A percentile compares a stretch with the other conserved stretches of the same genome.
Conservation (phyloP, 164 flowering plant species). For the Warburgia ugandensis region DNA sequence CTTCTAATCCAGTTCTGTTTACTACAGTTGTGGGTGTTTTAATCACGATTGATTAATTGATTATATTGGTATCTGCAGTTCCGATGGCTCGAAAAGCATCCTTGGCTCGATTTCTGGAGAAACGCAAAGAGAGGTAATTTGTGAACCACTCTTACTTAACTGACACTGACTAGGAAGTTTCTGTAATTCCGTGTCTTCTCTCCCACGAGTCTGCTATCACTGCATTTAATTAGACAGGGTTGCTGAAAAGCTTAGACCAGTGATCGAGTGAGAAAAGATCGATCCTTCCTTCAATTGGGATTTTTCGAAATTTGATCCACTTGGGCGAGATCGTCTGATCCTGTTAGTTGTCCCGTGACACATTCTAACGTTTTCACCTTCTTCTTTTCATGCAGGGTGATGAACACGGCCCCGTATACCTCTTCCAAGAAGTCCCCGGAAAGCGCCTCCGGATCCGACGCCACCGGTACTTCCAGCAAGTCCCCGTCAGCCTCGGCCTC, state of each 20-base stretch:
- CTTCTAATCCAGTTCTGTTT: no score
- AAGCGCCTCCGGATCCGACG: slow-evolving; percentile 1
- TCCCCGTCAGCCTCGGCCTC: not conserved
- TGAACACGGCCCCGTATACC: slow-evolving; percentile 7
- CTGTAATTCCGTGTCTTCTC: not conserved
- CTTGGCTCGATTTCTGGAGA: slow-evolving; percentile 79
- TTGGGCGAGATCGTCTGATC: not conserved
- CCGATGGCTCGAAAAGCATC: slow-evolving; percentile 93
- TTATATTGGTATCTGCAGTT: slow-evolving; percentile 29
- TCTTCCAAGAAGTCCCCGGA: not conserved
- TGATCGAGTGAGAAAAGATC: not conserved
- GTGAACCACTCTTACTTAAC: not conserved
- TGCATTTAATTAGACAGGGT: not conserved
- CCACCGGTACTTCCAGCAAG: not conserved
- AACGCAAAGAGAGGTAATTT: slow-evolving; percentile 82
- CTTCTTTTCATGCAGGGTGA: slow-evolving; percentile 6
- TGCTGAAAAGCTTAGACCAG: not conserved
- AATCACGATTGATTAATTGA: not conserved
- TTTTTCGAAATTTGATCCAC: not conserved
- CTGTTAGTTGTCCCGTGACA: not conserved
- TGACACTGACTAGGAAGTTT: not conserved
- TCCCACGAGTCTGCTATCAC: not conserved
- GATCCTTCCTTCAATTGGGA: not conserved
- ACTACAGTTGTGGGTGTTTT: not conserved
- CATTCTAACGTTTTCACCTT: not conserved